These are phyloP conservation scores for Olyra latifolia DNA, from an alignment of 176 grass and related monocot genomes.

Conservation along the genomic window DNA sequence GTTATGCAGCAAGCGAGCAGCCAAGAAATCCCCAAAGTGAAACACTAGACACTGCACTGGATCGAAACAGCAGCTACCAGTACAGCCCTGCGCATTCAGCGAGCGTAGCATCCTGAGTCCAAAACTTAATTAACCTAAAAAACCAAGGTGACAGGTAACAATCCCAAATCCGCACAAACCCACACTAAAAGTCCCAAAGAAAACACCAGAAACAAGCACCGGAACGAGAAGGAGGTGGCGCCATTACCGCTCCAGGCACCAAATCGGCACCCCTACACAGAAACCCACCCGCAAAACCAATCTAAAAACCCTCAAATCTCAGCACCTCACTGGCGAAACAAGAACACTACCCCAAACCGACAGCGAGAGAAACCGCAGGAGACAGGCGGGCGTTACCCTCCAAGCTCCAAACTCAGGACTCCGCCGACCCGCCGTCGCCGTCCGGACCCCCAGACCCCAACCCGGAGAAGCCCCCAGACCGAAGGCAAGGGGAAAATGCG, in stretches of 20 bases:
- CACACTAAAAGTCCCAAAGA: slow-evolving; percentile 3
- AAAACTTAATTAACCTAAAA: neutral
- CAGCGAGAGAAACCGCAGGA: neutral
- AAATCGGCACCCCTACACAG: neutral
- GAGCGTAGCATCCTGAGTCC: neutral
- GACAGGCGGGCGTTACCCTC: neutral
- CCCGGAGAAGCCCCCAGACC: slow-evolving; percentile 7
- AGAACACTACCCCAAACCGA: neutral
- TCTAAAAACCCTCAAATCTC: neutral
- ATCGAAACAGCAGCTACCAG: neutral
- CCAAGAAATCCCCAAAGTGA: neutral
- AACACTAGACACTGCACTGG: neutral
- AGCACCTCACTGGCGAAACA: neutral
- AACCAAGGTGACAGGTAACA: neutral
- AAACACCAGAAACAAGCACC: neutral
- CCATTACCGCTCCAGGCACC: neutral
- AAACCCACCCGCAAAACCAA: neutral
- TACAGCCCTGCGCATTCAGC: neutral
- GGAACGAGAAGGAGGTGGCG: neutral
- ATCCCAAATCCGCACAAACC: neutral
- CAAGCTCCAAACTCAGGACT: neutral
- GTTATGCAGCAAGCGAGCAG: neutral
- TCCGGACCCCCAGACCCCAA: neutral
- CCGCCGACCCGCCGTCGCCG: neutral
- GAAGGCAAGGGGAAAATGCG: neutral